These are phyloP conservation scores for Akanthomyces dipterigenus DNA, from an alignment of 2,329 filamentous ascomycete species.

Conservation along the genomic window DNA sequence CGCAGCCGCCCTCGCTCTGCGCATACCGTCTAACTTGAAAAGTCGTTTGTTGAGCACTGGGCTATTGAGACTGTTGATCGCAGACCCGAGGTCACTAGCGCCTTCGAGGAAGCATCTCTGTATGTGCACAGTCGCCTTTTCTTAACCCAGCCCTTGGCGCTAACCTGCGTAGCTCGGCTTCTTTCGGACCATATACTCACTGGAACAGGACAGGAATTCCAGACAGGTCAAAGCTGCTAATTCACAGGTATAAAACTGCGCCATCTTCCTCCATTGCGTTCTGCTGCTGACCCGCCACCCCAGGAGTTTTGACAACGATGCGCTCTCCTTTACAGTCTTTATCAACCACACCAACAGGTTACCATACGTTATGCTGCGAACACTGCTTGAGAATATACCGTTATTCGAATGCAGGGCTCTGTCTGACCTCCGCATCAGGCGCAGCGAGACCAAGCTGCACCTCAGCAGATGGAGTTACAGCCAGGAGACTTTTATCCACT, in stretches of 20 bases:
- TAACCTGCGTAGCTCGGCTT: slow-evolving; percentile 33
- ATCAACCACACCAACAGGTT: slow-evolving; percentile 35
- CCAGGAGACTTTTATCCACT: background rate
- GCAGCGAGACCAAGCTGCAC: slow-evolving; percentile 2
- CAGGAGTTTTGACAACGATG: slow-evolving; percentile 50
- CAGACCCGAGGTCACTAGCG: slow-evolving; percentile 44
- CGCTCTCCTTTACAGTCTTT: slow-evolving; percentile 47
- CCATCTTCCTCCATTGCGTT: background rate
- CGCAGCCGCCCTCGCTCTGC: too few species aligned
- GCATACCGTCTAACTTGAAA: background rate
- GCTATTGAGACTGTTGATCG: slow-evolving; percentile 54
- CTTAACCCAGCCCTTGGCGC: background rate
- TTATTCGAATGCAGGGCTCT: slow-evolving; percentile 45
- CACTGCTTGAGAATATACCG: slow-evolving; percentile 30
- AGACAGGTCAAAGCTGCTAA: slow-evolving; percentile 43
- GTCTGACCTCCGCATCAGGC: slow-evolving; percentile 17
- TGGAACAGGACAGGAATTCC: slow-evolving; percentile 39
- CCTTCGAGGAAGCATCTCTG: slow-evolving; percentile 34
- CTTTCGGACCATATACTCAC: slow-evolving; percentile 38
- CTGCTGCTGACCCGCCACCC: background rate
- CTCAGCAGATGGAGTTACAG: background rate
- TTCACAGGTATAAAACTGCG: slow-evolving; percentile 39
- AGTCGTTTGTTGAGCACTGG: slow-evolving; percentile 39
- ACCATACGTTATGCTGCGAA: slow-evolving; percentile 43
- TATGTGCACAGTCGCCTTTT: slow-evolving; percentile 15